Evolutionary conservation across 768 basidiomycete genomes (phyloP), one percentile per base, ranked within the genome.

Genomic region (Collybiopsis confluens): DNA sequence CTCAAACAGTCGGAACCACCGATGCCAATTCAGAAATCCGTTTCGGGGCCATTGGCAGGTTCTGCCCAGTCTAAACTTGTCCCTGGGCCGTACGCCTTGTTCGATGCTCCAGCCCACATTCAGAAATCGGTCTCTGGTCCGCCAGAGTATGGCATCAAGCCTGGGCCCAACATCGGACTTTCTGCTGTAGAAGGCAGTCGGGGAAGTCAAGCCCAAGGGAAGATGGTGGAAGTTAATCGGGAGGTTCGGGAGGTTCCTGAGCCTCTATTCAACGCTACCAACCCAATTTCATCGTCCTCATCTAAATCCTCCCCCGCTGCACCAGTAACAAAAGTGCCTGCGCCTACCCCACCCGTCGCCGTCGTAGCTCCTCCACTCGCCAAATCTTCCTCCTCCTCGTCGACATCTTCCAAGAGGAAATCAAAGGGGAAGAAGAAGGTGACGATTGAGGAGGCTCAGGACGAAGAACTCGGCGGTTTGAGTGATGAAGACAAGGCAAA

Each of bases 361-460:
- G 20, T 18, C 30, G 18, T 18, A 18, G 16, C 30, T 20, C 26
- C 21, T 7, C 30, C n/a, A 18, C 18, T 33, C 23, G 15, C 35
- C 5, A 35, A 30, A 35, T 41, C 50, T 40, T 27, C 48, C 20
- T 7, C 47, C 21, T 4, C 36, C 7, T n/a, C 48, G 16, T 40
- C 36, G 10, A 20, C 38, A 24, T 52, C 50, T 35, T 52, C 50
- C 5, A 52, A 52, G 26, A 52, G 42, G 50, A 52, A 52, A 27
- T 48, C 47, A 6, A 48, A 48, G 35, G 50, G 50, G 35, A 52
- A 52, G 52, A 53, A 53, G 28, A 53, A 53, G 23, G 52, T 53
- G 28, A 53, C 52, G n/a, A 53, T 53, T 23, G 52, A 53, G 28
- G 52, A 53, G 38, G 35, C 41, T 24, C 38, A 53, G 24, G 50